phyloP scores from a whole-genome alignment of 192 early-diverging fungal genomes.

The Gaertneriomyces sp. region DNA sequence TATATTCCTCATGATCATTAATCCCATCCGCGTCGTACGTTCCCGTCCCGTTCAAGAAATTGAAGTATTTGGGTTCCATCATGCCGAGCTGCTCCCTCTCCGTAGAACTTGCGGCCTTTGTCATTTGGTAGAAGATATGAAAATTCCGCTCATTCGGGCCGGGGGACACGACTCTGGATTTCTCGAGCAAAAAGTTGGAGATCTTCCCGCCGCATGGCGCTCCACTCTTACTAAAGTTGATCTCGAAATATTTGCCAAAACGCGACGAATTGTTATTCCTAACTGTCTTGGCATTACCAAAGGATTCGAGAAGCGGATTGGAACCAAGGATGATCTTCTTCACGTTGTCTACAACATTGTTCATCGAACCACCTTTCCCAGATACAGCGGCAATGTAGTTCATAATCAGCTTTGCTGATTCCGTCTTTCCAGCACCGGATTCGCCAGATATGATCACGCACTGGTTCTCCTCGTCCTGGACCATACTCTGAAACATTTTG shows the following conservation, averaged over 20 bases:
- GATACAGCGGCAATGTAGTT: slow-evolving; percentile 98
- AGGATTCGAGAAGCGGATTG: slow-evolving; percentile 95
- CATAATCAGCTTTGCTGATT: slow-evolving; percentile 66
- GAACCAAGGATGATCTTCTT: slow-evolving; percentile 99
- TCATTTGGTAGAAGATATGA: slow-evolving; percentile 79
- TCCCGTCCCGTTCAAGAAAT: slow-evolving; percentile 41
- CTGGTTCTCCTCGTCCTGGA: slow-evolving; percentile 97
- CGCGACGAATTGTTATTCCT: slow-evolving; percentile 98
- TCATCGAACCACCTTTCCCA: slow-evolving; percentile 60
- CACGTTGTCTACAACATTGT: slow-evolving; percentile 80
- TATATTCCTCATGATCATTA: slow-evolving; percentile 82
- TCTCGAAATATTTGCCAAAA: slow-evolving; percentile 98
- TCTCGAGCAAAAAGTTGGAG: slow-evolving; percentile 96
- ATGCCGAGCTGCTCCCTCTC: slow-evolving; percentile 50
- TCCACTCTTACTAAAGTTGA: slow-evolving; percentile 88
- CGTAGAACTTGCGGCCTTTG: slow-evolving; percentile 32
- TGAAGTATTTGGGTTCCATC: slow-evolving; percentile 53
- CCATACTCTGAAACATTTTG: slow-evolving; percentile 84
- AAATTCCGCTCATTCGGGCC: slow-evolving; percentile 95
- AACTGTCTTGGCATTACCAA: slow-evolving; percentile 98
- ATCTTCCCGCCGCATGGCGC: slow-evolving; percentile 96
- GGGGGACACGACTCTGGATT: slow-evolving; percentile 93
- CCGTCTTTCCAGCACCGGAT: slow-evolving; percentile 43
- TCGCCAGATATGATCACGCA: slow-evolving; percentile 82
- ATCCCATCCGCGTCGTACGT: slow-evolving; percentile 82